phyloP scores from a whole-genome alignment of 805 yeast species.

The Ogataea pilisensis region DNA sequence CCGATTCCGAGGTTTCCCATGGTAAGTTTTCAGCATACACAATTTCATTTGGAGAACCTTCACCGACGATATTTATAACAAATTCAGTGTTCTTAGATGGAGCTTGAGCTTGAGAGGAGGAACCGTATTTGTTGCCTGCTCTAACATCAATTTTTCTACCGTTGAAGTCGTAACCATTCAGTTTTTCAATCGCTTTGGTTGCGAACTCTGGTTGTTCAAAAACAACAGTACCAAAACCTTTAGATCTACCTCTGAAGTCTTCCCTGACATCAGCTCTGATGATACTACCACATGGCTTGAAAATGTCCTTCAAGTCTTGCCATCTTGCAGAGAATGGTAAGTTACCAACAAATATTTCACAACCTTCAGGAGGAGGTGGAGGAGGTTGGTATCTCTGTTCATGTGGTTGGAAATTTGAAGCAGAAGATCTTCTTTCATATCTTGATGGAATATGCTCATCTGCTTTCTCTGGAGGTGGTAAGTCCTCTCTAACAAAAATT shows the following conservation, averaged over 20 bases:
- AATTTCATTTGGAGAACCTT: constrained; percentile 55
- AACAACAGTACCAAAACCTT: constrained; percentile 82
- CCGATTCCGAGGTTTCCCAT: constrained; percentile 81
- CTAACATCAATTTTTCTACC: constrained; percentile 82
- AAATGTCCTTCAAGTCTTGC: constrained; percentile 83
- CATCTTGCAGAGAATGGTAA: constrained; percentile 78
- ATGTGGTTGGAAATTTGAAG: constrained; percentile 6
- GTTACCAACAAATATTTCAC: constrained; percentile 73
- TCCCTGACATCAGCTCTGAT: constrained; percentile 73
- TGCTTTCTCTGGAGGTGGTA: constrained; percentile 64
- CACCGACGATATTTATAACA: constrained; percentile 60
- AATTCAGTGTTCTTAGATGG: constrained; percentile 46
- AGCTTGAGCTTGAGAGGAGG: constrained; percentile 5
- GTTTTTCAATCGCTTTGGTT: constrained; percentile 59
- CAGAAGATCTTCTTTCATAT: constrained; percentile 15
- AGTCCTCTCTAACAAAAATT: constrained; percentile 86
- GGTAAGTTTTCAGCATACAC: constrained; percentile 80
- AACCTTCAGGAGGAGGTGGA: constrained; percentile 27
- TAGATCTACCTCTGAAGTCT: constrained; percentile 68
- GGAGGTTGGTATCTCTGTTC: constrained; percentile 6
- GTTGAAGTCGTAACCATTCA: constrained; percentile 64
- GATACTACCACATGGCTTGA: constrained; percentile 74
- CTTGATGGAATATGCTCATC: constrained; percentile 15
- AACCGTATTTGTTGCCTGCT: constrained; percentile 46
- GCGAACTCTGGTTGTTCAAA: constrained; percentile 68